Conservation (phyloP, 148 eudicot species). For the Gaultheria prostrata region DNA sequence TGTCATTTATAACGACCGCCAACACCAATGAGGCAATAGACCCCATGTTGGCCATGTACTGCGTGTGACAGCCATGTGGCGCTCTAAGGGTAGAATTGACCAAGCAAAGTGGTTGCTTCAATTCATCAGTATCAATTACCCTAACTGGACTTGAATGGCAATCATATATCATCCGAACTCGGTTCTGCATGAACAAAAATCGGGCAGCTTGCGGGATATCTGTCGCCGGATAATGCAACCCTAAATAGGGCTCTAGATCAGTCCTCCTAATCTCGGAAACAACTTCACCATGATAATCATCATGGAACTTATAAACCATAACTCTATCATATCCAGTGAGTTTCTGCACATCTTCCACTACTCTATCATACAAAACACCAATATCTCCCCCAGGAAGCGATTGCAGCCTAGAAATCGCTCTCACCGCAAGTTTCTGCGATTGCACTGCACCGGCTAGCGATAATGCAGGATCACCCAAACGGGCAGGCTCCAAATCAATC, state of each 20-base stretch:
- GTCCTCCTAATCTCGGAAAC: constrained; percentile 35
- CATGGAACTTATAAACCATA: constrained; percentile 47
- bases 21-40: constrained; percentile 38
- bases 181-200: constrained; percentile 41
- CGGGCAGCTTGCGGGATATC: constrained; percentile 52
- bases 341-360: constrained; percentile 37
- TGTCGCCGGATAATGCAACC: constrained; percentile 43
- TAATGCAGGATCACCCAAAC: constrained; percentile 26
- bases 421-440: constrained; percentile 39
- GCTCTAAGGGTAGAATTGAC: constrained; percentile 46
- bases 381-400: constrained; percentile 41
- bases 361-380: constrained; percentile 35
- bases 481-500: constrained; percentile 47
- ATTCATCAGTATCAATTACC: constrained; percentile 26
- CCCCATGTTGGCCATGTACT: constrained; percentile 45
- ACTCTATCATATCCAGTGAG: constrained; percentile 47
- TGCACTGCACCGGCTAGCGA: constrained; percentile 30
- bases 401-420: constrained; percentile 39
- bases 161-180: constrained; percentile 37
- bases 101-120: constrained; percentile 35
- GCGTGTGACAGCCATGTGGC: constrained; percentile 33
- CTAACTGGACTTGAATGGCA: constrained; percentile 30
- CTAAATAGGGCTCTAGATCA: constrained; percentile 43
- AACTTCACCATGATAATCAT: constrained; percentile 48
- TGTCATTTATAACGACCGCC: constrained; percentile 30